These are phyloP conservation scores for Copromyces sp. DNA, from an alignment of 495 filamentous ascomycete genomes.

Conservation along the genomic window DNA sequence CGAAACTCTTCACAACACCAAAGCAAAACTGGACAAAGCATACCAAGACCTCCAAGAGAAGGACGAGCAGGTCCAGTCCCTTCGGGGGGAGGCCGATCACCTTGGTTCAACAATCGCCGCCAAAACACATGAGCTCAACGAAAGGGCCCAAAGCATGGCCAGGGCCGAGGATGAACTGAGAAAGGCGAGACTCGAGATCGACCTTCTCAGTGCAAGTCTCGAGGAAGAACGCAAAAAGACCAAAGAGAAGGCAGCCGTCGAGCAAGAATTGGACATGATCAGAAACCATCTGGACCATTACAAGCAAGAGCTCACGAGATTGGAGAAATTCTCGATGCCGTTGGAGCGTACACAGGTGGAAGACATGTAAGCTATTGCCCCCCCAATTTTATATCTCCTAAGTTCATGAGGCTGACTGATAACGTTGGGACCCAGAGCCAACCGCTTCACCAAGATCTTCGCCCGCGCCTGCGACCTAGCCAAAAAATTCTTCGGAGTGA, in stretches of 20 bases:
- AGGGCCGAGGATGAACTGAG: not conserved
- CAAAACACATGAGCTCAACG: not conserved
- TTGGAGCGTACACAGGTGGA: not conserved
- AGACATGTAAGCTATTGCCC: not conserved
- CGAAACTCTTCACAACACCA: not conserved
- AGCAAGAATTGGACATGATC: not conserved
- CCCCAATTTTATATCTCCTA: not conserved
- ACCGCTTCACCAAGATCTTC: not conserved
- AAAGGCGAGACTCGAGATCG: not conserved
- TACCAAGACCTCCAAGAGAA: not conserved
- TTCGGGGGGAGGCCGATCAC: not conserved
- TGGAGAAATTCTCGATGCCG: not conserved
- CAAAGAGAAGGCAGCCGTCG: not conserved
- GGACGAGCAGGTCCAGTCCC: not conserved
- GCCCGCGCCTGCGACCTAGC: slow-evolving; percentile 2
- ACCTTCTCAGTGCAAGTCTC: not conserved
- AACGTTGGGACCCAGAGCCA: not conserved
- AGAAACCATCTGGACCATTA: not conserved
- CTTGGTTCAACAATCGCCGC: not conserved
- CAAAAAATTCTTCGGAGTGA: not conserved
- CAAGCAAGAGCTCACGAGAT: not conserved
- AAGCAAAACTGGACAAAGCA: not conserved
- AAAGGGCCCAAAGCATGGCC: not conserved
- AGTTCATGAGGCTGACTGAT: not conserved
- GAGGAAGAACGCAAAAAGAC: not conserved